Percentiles rank a stretch among this genome's conserved stretches.
phyloP scores from a whole-genome alignment of 169 alveolate genomes.

The Cryptosporidium ryanae region DNA sequence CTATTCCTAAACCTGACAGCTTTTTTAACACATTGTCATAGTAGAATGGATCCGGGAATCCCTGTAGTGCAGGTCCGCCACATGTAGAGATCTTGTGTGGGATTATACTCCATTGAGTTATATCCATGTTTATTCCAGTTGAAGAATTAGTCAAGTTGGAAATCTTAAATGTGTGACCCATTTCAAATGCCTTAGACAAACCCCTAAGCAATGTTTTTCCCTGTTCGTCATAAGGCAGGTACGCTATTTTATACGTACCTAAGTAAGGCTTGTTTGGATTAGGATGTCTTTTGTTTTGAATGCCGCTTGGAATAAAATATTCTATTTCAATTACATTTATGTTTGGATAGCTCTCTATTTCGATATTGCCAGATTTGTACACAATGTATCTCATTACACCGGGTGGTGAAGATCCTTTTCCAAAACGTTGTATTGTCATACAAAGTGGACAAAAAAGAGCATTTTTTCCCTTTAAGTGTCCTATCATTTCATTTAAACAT shows the following conservation, averaged over 20 bases:
- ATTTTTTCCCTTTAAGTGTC: slow-evolving; percentile 48
- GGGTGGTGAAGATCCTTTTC: slow-evolving; percentile 62
- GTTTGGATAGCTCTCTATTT: slow-evolving; percentile 71
- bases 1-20: slow-evolving; percentile 45
- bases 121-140: slow-evolving; percentile 31
- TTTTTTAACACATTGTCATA: slow-evolving; percentile 8
- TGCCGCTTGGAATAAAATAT: slow-evolving; percentile 72
- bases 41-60: slow-evolving; percentile 64
- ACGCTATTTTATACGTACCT: slow-evolving; percentile 68
- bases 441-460: slow-evolving; percentile 53
- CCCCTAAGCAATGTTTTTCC: slow-evolving; percentile 51
- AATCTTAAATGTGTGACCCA: slow-evolving; percentile 69
- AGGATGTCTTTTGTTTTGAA: slow-evolving; percentile 67
- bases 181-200: slow-evolving; percentile 51
- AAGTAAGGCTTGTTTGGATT: slow-evolving; percentile 48
- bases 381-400: slow-evolving; percentile 72
- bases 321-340: slow-evolving; percentile 72
- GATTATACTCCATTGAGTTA: slow-evolving; percentile 55
- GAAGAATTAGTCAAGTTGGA: slow-evolving; percentile 10
- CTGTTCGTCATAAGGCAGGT: slow-evolving; percentile 51
- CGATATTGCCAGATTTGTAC: slow-evolving; percentile 65
- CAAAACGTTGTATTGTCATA: slow-evolving; percentile 65
- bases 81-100: slow-evolving; percentile 73
- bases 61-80: slow-evolving; percentile 74
- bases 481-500: slow-evolving; percentile 55